These are phyloP conservation scores for Leucocoprinus birnbaumii DNA, from an alignment of 768 basidiomycete genomes.

Conservation along the genomic window DNA sequence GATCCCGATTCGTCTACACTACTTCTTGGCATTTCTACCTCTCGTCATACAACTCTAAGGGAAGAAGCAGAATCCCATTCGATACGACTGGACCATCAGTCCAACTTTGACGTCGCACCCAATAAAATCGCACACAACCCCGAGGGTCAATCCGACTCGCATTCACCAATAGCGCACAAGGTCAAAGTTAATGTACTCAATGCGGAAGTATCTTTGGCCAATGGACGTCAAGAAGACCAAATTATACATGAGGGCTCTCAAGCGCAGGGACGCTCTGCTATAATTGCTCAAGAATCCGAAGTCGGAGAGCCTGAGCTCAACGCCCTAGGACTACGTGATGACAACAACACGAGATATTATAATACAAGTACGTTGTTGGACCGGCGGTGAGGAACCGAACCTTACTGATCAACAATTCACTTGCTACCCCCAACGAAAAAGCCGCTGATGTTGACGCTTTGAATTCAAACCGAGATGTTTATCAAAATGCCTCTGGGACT, in stretches of 20 bases:
- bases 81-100: not conserved
- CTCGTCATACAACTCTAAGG: too few relatives aligned
- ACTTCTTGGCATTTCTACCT: too few relatives aligned
- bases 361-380: not conserved
- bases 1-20: too few relatives aligned
- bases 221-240: not conserved
- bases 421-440: not conserved
- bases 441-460: too few relatives aligned
- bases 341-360: not conserved
- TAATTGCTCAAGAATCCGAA: constrained; percentile 5
- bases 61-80: not conserved
- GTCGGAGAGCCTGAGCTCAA: constrained; percentile 1
- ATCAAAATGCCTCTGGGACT: too few relatives aligned
- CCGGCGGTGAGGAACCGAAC: not conserved
- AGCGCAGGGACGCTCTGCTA: not conserved
- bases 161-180: not conserved
- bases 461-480: too few relatives aligned
- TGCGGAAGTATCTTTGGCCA: not conserved
- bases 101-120: not conserved
- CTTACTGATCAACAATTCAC: not conserved
- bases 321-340: not conserved
- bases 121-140: not conserved
- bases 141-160: not conserved
- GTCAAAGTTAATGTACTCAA: not conserved
- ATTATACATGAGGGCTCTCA: constrained; percentile 2